Base-by-base conservation (phyloP, 1,139 yeast species). In the Geotrichum fermentans region DNA sequence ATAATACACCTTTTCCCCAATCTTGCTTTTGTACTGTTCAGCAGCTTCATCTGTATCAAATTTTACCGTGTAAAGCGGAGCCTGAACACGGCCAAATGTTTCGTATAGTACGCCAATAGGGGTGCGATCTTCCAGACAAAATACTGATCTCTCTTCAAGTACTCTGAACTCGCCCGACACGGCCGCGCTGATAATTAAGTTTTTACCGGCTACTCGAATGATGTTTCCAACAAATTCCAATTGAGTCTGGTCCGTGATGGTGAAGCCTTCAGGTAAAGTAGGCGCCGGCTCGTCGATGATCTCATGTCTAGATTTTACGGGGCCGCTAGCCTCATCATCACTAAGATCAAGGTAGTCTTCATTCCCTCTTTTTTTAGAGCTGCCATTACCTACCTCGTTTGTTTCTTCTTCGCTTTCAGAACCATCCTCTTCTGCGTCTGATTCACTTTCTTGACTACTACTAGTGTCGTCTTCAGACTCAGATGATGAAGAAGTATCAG, bases 31-130 rank as follows among this genome's bases (percentile, higher is more conserved):
- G 52, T 79, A 72, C 14, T 67, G 65, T 11, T 57, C 57, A 18
- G 77, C 69, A 33, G 78, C 82, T 22, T 78, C 83, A 0, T 70
- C 71, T 0, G 72, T 57, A 45, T 80, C 77, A 62, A 87, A 82
- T 54, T 82, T 80, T 1, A 92, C 82, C 35, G 95, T 72, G 62
- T 87, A 90, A 41, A 83, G 72, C 0, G 98, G 98, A n/a, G 79
- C 69, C 56, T 87, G 87, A 7, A 92, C 75, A 21, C 89, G 82
- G 0, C 99, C 99, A 71, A 92, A 89, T 0, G 89, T 87, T 64
- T 92, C 99, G 60, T 79, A 85, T 13, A 92, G 69, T 1, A 85
- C 82, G 0, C 99, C 99, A n/a, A 94, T 60, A 0, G 85, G 71
- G 0, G 77, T 73, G 45, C 82, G 74, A 61, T 86, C 90, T 57